Percentiles rank a stretch among this genome's conserved stretches.
phyloP scores from a whole-genome alignment of 2,329 filamentous ascomycete species.

The Penicillium thymicola region DNA sequence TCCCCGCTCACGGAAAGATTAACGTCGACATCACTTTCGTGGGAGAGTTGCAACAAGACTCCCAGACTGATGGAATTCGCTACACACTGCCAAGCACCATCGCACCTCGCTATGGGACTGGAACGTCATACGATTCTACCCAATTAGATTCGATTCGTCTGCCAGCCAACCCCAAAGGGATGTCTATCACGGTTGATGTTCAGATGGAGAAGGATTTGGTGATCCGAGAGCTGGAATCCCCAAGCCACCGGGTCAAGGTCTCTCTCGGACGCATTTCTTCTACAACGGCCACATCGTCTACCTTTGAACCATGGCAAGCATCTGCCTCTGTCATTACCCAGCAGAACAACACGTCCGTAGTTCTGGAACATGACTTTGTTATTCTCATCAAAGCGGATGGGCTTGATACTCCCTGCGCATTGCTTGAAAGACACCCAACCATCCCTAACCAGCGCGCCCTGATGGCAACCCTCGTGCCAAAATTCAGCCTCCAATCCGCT shows the following conservation, averaged over 20 bases:
- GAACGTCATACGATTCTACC: not conserved
- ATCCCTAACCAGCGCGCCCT: slow-evolving; percentile 62
- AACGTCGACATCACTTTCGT: slow-evolving; percentile 63
- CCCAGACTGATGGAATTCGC: slow-evolving; percentile 63
- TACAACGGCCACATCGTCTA: slow-evolving; percentile 33
- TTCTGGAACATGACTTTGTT: slow-evolving; percentile 63
- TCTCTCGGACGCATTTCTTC: slow-evolving; percentile 59
- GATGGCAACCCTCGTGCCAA: slow-evolving; percentile 69
- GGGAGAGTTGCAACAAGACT: slow-evolving; percentile 69
- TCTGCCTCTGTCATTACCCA: slow-evolving; percentile 58
- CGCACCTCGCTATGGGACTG: slow-evolving; percentile 61
- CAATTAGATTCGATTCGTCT: not conserved
- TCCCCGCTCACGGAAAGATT: slow-evolving; percentile 57
- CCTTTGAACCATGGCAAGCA: slow-evolving; percentile 57
- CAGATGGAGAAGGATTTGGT: slow-evolving; percentile 55
- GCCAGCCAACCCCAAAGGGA: slow-evolving; percentile 31
- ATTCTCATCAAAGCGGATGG: slow-evolving; percentile 62
- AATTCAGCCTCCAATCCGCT: slow-evolving; percentile 59
- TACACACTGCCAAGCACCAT: slow-evolving; percentile 68
- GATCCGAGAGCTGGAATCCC: slow-evolving; percentile 63
- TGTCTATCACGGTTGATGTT: slow-evolving; percentile 59
- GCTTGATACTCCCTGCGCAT: slow-evolving; percentile 58
- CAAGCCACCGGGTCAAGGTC: slow-evolving; percentile 65
- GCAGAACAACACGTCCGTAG: slow-evolving; percentile 22
- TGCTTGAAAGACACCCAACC: slow-evolving; percentile 64